Percentiles rank a stretch among this genome's conserved stretches.
Evolutionary conservation across 1,284 basidiomycete genomes (phyloP).

Genomic region (Mycena sp.): DNA sequence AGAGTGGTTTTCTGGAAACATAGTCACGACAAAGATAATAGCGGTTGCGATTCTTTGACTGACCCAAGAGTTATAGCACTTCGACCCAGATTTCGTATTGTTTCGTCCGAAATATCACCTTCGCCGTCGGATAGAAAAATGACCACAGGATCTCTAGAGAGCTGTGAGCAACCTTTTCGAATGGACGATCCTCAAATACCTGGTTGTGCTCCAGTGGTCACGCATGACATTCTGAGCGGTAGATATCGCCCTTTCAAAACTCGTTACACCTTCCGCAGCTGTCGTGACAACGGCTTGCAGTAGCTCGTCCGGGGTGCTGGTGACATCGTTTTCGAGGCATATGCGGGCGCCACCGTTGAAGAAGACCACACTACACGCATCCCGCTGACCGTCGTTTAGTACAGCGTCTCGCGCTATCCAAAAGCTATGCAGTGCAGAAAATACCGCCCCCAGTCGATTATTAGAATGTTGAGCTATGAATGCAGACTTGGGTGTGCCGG

Average conservation of each 20-base stretch:
- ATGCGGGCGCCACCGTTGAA: conserved; percentile 48
- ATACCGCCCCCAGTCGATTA: conserved; percentile 67
- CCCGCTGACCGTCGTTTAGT: conserved; percentile 51
- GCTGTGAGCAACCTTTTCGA: neutral
- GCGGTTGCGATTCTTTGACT: conserved; percentile 11
- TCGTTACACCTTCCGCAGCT: conserved; percentile 52
- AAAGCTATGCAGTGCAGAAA: conserved; percentile 61
- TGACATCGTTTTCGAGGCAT: conserved; percentile 58
- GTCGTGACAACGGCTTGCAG: conserved; percentile 50
- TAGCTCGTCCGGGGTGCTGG: conserved; percentile 56
- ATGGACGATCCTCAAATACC: conserved; percentile 43
- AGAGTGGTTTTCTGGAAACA: conserved; percentile 57
- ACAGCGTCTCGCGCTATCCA: conserved; percentile 62
- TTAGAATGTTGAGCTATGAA: conserved; percentile 49
- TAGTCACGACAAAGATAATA: neutral
- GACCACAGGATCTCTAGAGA: conserved; percentile 64
- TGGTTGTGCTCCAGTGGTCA: conserved; percentile 62
- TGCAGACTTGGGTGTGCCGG: conserved; percentile 53
- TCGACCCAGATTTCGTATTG: conserved; percentile 56
- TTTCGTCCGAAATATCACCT: conserved; percentile 48
- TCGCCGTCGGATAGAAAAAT: conserved; percentile 73
- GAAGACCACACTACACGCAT: conserved; percentile 66
- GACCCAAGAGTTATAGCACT: conserved; percentile 59
- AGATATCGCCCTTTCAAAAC: conserved; percentile 56
- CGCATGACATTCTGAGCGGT: conserved; percentile 53